These are phyloP conservation scores for Corymbia calophylla DNA, from an alignment of 441 rosid genomes.

Conservation along the genomic window DNA sequence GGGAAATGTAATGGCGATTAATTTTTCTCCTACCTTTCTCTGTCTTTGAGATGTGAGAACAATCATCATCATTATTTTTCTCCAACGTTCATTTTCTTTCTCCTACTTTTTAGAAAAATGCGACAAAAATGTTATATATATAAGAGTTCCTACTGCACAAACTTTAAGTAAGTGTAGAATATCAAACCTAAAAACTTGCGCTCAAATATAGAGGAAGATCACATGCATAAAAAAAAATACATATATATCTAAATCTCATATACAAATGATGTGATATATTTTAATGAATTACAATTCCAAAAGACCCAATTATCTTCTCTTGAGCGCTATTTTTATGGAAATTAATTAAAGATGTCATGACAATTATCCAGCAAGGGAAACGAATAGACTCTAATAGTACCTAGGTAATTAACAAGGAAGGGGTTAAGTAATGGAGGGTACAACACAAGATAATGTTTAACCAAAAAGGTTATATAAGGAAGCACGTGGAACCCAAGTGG, in stretches of 20 bases:
- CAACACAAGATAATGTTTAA: background rate
- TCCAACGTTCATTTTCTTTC: background rate
- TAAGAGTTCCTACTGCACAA: background rate
- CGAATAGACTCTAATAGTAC: background rate
- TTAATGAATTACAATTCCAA: background rate
- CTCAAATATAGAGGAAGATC: background rate
- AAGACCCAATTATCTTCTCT: background rate
- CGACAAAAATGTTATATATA: background rate
- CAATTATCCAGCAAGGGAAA: background rate
- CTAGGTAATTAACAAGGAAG: background rate
- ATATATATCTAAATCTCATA: background rate
- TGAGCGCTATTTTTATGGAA: background rate
- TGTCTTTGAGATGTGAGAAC: background rate
- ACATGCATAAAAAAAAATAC: background rate
- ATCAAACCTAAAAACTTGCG: background rate
- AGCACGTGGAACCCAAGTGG: background rate
- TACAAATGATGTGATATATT: background rate
- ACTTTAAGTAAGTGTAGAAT: background rate
- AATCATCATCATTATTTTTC: background rate
- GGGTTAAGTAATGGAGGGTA: background rate
- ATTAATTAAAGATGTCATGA: background rate
- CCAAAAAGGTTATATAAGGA: background rate
- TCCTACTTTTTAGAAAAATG: background rate
- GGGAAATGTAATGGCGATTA: background rate
- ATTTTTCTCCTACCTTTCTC: background rate